A percentile compares a stretch with the other conserved stretches of the same genome.
Evolutionary conservation across 768 basidiomycete genomes (phyloP).

Genomic region (Wakefieldia striispora): DNA sequence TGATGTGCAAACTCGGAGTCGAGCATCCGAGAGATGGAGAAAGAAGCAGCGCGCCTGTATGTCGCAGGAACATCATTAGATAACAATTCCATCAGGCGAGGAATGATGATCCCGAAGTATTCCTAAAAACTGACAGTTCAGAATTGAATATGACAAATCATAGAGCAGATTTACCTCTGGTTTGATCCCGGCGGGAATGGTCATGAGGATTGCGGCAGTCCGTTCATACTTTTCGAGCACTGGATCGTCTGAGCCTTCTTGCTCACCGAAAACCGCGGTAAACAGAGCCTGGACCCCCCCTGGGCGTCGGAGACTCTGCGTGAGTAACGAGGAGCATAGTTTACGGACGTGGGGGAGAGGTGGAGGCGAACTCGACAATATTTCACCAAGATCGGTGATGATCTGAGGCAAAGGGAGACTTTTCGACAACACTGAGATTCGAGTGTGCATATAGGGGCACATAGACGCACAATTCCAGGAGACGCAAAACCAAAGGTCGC

Average conservation of each 20-base stretch:
- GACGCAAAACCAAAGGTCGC: slow-evolving; percentile 50
- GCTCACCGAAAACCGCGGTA: slow-evolving; percentile 66
- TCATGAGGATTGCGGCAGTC: slow-evolving; percentile 58
- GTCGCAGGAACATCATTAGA: slow-evolving; percentile 32
- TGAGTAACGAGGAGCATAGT: slow-evolving; percentile 61
- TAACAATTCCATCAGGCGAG: slow-evolving; percentile 54
- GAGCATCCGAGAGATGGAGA: slow-evolving; percentile 66
- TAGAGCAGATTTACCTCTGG: slow-evolving; percentile 45
- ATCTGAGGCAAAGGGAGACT: slow-evolving; percentile 63
- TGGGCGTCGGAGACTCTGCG: slow-evolving; percentile 66
- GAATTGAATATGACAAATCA: slow-evolving; percentile 1
- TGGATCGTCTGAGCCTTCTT: slow-evolving; percentile 48
- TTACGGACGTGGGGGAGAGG: slow-evolving; percentile 54
- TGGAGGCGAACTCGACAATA: slow-evolving; percentile 45
- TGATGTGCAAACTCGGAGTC: slow-evolving; percentile 30
- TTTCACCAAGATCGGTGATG: slow-evolving; percentile 60
- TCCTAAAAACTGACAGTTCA: slow-evolving; percentile 39
- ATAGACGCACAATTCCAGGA: slow-evolving; percentile 60
- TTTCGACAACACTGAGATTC: slow-evolving; percentile 13
- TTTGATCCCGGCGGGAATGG: slow-evolving; percentile 57
- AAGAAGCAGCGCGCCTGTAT: slow-evolving; percentile 63
- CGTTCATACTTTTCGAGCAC: slow-evolving; percentile 72
- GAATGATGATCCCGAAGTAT: slow-evolving; percentile 56
- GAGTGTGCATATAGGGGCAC: slow-evolving; percentile 10
- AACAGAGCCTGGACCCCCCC: slow-evolving; percentile 71